A percentile compares a stretch with the other conserved stretches of the same genome.
Conservation (phyloP, 441 rosid species). For the Erodium moschatum region DNA sequence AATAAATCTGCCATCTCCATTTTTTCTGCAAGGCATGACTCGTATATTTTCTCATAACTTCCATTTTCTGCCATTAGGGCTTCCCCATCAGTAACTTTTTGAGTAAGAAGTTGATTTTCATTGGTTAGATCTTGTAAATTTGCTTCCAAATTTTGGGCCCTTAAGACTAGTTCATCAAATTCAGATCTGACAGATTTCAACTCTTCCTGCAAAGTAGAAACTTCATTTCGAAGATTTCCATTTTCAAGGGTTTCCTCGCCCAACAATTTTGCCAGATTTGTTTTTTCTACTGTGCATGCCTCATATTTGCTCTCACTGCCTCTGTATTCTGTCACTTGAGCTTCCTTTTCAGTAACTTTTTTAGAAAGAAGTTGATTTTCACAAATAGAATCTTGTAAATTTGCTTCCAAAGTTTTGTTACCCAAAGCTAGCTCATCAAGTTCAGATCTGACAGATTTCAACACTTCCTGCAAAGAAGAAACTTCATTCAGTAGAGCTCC, state of each 20-base stretch:
- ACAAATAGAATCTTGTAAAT: conserved; percentile 30
- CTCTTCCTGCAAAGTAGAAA: conserved; percentile 8
- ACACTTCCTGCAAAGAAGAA: conserved; percentile 6
- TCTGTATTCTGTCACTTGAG: conserved; percentile 9
- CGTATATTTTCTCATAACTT: conserved; percentile 8
- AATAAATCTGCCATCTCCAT: conserved; percentile 8
- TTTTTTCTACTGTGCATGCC: conserved; percentile 2
- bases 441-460: conserved; percentile 15
- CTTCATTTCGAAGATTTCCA: conserved; percentile 12
- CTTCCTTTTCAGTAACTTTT: conserved; percentile 7
- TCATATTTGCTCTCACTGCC: conserved; percentile 11
- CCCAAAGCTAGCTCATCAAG: conserved; percentile 33
- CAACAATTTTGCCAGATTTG: neutral
- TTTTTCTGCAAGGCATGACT: conserved; percentile 9
- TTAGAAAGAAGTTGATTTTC: conserved; percentile 12
- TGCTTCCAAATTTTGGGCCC: neutral
- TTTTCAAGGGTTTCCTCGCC: conserved; percentile 5
- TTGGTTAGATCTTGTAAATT: conserved; percentile 5
- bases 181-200: conserved; percentile 15
- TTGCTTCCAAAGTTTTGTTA: conserved; percentile 52
- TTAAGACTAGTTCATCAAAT: conserved; percentile 10
- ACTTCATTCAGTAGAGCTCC: conserved; percentile 11
- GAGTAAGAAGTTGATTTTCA: conserved; percentile 8
- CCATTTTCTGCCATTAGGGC: conserved; percentile 9
- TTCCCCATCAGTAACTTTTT: conserved; percentile 10